A percentile compares a stretch with the other conserved stretches of the same genome.
Conservation (phyloP, 331 rosid genomes). For the Saraca asoca region DNA sequence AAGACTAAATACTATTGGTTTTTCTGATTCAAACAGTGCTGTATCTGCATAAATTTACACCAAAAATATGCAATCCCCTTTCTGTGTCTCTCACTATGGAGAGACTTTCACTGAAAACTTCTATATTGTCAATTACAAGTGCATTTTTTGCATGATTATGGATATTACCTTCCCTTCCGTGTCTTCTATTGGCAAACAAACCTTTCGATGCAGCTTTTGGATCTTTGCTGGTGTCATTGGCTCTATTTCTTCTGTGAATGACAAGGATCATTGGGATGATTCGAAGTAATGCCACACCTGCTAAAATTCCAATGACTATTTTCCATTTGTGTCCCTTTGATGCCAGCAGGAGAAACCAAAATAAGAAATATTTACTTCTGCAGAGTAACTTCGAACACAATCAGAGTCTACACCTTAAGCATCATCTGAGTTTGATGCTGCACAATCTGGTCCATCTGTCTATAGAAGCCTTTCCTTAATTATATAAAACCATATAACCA, state of each 20-base stretch:
- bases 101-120: too few species aligned
- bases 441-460: too few species aligned
- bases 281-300: slow-evolving; percentile 51
- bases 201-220: slow-evolving; percentile 45
- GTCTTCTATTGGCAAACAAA: slow-evolving; percentile 38
- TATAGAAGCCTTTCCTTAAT: too few species aligned
- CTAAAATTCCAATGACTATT: slow-evolving; percentile 41
- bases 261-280: slow-evolving; percentile 40
- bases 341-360: slow-evolving; percentile 36
- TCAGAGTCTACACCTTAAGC: too few species aligned
- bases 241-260: slow-evolving; percentile 43
- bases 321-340: slow-evolving; percentile 40
- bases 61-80: slow-evolving; percentile 17
- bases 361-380: slow-evolving; percentile 18
- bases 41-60: slow-evolving; percentile 43
- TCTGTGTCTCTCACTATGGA: too few species aligned
- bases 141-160: slow-evolving; percentile 39
- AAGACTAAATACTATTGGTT: slow-evolving; percentile 48
- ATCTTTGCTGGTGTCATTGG: slow-evolving; percentile 19
- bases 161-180: slow-evolving; percentile 36
- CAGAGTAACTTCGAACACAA: too few species aligned
- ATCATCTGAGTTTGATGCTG: too few species aligned
- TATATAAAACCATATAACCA: too few species aligned
- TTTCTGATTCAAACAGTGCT: slow-evolving; percentile 64
- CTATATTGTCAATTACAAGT: too few species aligned